Base-by-base conservation (phyloP, 306 rosid genomes). In the Astragalus glycyphyllos region DNA sequence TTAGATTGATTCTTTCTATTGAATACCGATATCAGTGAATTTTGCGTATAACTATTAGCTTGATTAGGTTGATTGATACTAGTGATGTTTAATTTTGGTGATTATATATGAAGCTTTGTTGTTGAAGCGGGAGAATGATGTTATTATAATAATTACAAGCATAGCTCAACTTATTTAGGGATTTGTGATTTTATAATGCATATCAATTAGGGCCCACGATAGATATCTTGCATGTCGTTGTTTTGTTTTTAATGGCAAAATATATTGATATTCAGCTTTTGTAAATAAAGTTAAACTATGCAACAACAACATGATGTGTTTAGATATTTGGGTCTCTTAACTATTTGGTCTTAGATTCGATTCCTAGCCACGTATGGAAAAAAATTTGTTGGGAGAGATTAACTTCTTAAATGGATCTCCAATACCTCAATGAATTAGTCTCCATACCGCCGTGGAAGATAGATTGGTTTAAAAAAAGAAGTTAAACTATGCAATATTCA, bases 31-130 rank as follows among this genome's bases (percentile, higher is more conserved):
- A 14, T 20, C 5, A 23, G 37, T 37, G 50, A 41, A 8, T 47
- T 47, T 71, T 58, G 20, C 35, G 15, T 34, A 20, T 13, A 54
- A 26, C 4, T 26, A 26, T 26, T 26, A 26, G 2, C n/a, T n/a
- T 1, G 29, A 38, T 4, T 46, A 62, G 11, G 55, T 61, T 0
- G 50, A 61, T 11, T 61, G 42, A n/a, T n/a, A n/a, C n/a, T n/a
- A n/a, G n/a, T 58, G 48, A 41, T 8, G 38, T 55, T 31, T 26
- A 26, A 26, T 26, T 58, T 59, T 47, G 37, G 11, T 68, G 23
- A 38, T n/a, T 6, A 53, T 26, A 26, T 26, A 51, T 57, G 15
- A 42, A n/a, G 41, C 42, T 53, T 56, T 73, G 46, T 41, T 75
- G 34, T 23, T 15, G 48, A 54, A 15, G 31, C 40, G 26, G 26